A percentile compares a stretch with the other conserved stretches of the same genome.
phyloP scores from a whole-genome alignment of 176 grass and related monocot species.

The barley (Hordeum vulgare) region MorexV3_pseudomolecules_assembly NC_058518.1:497891749-497892248 shows the following conservation, averaged over 20 bases:
- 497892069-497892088: background rate
- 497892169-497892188: background rate
- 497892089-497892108: background rate
- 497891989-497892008: no score
- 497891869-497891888: no score
- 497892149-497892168: background rate
- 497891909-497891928: no score
- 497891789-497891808: no score
- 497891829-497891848: no score
- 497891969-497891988: no score
- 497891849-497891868: no score
- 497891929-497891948: no score
- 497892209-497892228: background rate
- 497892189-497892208: slow-evolving; percentile 24
- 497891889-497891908: no score
- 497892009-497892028: background rate
- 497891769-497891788: background rate
- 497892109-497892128: slow-evolving; percentile 1
- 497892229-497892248: background rate
- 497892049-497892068: background rate
- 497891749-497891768: background rate
- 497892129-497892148: slow-evolving; percentile 15
- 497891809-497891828: no score
- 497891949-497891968: no score
- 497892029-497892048: slow-evolving; percentile 9